These are phyloP conservation scores for Laetiporus sulphureus DNA, from an alignment of 1,284 basidiomycete genomes.

Conservation along the genomic window DNA sequence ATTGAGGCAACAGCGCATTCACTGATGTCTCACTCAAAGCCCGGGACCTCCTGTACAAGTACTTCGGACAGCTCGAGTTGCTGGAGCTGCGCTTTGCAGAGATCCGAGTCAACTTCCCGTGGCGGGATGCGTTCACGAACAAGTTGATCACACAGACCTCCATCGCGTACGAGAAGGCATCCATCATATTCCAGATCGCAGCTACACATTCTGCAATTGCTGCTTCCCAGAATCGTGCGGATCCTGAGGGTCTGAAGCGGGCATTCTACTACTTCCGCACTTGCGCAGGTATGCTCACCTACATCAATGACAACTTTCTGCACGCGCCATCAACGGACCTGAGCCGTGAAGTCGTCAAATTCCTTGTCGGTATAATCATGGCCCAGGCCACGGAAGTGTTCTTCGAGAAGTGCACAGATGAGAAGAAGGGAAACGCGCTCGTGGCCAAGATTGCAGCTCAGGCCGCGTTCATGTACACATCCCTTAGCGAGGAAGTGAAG, in stretches of 20 bases:
- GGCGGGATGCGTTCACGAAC: conserved; percentile 94
- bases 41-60: conserved; percentile 95
- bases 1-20: too few species aligned
- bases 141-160: conserved; percentile 94
- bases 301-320: conserved; percentile 99
- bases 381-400: conserved; percentile 97
- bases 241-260: conserved; percentile 93
- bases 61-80: conserved; percentile 98
- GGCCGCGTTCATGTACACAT: conserved; percentile 74
- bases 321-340: conserved; percentile 98
- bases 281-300: conserved; percentile 96
- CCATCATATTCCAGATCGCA: conserved; percentile 95
- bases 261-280: conserved; percentile 90
- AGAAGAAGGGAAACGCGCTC: conserved; percentile 80
- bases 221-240: conserved; percentile 72
- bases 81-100: conserved; percentile 96
- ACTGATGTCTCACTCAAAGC: too few species aligned
- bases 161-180: conserved; percentile 97
- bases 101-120: conserved; percentile 91
- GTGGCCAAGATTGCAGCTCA: conserved; percentile 86
- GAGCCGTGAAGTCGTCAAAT: conserved; percentile 90
- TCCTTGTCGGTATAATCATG: conserved; percentile 79
- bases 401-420: conserved; percentile 89
- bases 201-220: conserved; percentile 91
- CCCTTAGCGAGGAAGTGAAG: conserved; percentile 84